Evolutionary conservation across 306 rosid species (phyloP), one percentile per base, ranked within the genome.

Genomic region (Cucumis hystrix): DNA sequence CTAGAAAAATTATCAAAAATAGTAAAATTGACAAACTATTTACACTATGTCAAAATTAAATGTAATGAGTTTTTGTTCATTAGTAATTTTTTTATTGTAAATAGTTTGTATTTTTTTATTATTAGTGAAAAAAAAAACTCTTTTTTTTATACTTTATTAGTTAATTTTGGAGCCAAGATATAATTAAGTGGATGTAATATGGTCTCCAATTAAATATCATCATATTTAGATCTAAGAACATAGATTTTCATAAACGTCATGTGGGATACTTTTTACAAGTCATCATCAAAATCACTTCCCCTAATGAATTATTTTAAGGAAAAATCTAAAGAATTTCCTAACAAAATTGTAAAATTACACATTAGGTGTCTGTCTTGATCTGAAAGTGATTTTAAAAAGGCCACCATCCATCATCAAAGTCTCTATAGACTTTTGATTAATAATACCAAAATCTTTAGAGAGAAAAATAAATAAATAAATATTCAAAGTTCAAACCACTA

Each of bases 371-470:
- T 69, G 55, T 71, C 76, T 23, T 71, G 30, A 68, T 68, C 75
- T 43, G 75, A 43, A 68, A 68, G 75, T 71, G 59, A 47, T 71
- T 40, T 49, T 25, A 23, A 25, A 71, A 71, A 71, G 76, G 75
- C 6, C 35, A 68, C 52, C 52, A 43, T 13, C 56, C 57, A 69
- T 69, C 75, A 69, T 20, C 55, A 43, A 69, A 69, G 35, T n/a
- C 57, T 69, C 56, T 21, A 33, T 33, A 43, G 37, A 69, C 58
- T 45, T 45, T 45, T 45, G 75, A 6, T 40, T 43, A 23, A 43
- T 70, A 47, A 45, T 41, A 70, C 39, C 35, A 69, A 69, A 69
- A 40, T 9, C 16, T 67, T 33, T 33, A 33, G 37, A 33, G 37
- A 33, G 37, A 33, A 33, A 33, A 33, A 33, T 33, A 33, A 33